A percentile compares a stretch with the other conserved stretches of the same genome.
Conservation (phyloP, 78 protist species). For the Chrysochromulina parva region DNA sequence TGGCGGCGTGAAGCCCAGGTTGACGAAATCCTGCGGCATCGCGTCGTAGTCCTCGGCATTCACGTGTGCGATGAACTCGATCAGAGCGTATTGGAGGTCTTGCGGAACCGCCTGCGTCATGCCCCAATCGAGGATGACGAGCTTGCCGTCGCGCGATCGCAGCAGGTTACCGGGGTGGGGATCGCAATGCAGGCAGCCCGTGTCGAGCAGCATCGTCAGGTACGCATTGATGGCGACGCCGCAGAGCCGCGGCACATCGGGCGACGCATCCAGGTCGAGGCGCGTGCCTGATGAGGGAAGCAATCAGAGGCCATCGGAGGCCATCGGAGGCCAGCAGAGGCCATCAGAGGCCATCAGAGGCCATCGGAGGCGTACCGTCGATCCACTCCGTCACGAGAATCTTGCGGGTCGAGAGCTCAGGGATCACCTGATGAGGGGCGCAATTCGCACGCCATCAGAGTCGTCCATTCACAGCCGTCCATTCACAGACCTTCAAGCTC, state of each 20-base stretch:
- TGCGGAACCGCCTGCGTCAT: background rate
- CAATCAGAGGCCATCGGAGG: too few species aligned
- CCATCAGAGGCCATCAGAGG: too few species aligned
- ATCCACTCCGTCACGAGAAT: constrained; percentile 3
- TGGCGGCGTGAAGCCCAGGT: constrained; percentile 39
- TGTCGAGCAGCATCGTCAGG: constrained; percentile 50
- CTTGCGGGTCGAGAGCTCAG: background rate
- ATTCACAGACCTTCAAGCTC: background rate
- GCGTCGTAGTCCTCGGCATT: constrained; percentile 22
- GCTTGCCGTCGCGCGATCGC: constrained; percentile 20
- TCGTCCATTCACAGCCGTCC: background rate
- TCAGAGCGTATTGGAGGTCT: constrained; percentile 34
- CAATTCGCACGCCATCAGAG: background rate
- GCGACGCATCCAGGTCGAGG: background rate
- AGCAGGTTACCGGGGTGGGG: constrained; percentile 50
- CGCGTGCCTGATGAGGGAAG: background rate
- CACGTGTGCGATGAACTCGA: constrained; percentile 46
- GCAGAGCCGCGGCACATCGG: constrained; percentile 37
- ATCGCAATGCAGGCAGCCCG: constrained; percentile 44
- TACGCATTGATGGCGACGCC: constrained; percentile 47
- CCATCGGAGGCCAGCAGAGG: too few species aligned
- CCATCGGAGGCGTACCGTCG: background rate
- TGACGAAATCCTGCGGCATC: constrained; percentile 19
- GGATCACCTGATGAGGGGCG: background rate
- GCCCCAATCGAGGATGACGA: constrained; percentile 44